phyloP scores from a whole-genome alignment of 208 protist species.

The Herpetomonas samuelpessoai region DNA sequence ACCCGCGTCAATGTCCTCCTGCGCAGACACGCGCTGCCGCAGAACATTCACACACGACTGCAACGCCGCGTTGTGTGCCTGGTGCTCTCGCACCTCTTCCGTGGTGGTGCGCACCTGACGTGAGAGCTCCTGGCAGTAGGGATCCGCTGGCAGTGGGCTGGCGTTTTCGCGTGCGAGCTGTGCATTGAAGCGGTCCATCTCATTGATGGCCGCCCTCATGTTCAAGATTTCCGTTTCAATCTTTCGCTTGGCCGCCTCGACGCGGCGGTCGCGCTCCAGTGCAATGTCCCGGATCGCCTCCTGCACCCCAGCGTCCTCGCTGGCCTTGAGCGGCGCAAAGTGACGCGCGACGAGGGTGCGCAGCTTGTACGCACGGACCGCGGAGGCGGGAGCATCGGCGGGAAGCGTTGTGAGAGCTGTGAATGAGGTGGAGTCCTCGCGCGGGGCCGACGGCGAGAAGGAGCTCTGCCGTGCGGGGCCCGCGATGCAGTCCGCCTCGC shows the following conservation, averaged over 20 bases:
- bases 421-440: too few relatives aligned
- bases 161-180: constrained; percentile 64
- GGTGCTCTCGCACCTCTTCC: constrained; percentile 36
- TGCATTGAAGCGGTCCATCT: constrained; percentile 32
- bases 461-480: too few relatives aligned
- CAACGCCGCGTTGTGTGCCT: constrained; percentile 41
- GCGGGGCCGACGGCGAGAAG: not conserved
- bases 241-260: constrained; percentile 18
- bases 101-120: constrained; percentile 52
- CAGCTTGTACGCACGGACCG: constrained; percentile 28
- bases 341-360: constrained; percentile 28
- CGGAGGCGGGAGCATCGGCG: constrained; percentile 7
- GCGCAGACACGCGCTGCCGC: constrained; percentile 51
- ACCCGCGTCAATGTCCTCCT: constrained; percentile 62
- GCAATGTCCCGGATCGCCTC: constrained; percentile 30
- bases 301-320: constrained; percentile 35
- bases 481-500: not conserved
- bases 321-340: constrained; percentile 19
- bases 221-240: constrained; percentile 29
- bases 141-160: constrained; percentile 63
- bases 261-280: constrained; percentile 22
- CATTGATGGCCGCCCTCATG: constrained; percentile 30
- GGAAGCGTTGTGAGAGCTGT: constrained; percentile 16
- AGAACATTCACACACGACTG: constrained; percentile 38
- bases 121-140: constrained; percentile 62